phyloP scores from a whole-genome alignment of 2,329 filamentous ascomycete species.

The Geosmithia morbida region DNA sequence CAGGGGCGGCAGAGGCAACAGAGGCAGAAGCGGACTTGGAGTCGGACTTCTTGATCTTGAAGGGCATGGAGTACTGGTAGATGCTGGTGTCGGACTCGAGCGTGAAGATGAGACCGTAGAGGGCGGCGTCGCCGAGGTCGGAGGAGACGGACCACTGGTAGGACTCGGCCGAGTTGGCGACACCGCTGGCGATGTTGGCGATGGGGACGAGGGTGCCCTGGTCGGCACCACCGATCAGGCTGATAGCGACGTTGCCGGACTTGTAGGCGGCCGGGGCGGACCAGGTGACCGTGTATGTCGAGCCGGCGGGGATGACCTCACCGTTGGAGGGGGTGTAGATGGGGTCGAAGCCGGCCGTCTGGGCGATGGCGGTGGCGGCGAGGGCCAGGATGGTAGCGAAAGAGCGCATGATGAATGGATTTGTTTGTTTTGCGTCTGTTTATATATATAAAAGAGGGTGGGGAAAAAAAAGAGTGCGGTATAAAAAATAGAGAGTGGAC shows the following conservation, averaged over 20 bases:
- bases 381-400: conserved; percentile 34
- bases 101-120: conserved; percentile 44
- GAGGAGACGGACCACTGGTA: conserved; percentile 37
- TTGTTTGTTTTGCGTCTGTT: conserved; percentile 3
- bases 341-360: conserved; percentile 40
- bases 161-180: conserved; percentile 27
- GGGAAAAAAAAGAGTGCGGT: conserved; percentile 5
- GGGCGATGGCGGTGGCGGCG: conserved; percentile 33
- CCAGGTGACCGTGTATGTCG: conserved; percentile 37
- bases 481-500: no score
- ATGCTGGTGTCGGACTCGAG: conserved; percentile 28
- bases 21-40: not conserved
- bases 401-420: conserved; percentile 40
- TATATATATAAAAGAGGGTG: conserved; percentile 5
- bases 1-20: conserved; percentile 2
- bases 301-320: conserved; percentile 31
- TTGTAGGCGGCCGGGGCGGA: conserved; percentile 21
- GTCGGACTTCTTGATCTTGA: conserved; percentile 26
- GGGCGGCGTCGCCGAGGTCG: conserved; percentile 25
- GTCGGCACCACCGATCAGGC: conserved; percentile 36
- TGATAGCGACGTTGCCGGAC: conserved; percentile 31
- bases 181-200: conserved; percentile 28
- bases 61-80: conserved; percentile 51
- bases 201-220: conserved; percentile 25
- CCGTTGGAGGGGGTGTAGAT: conserved; percentile 30